Evolutionary conservation across 768 basidiomycete species (phyloP), one percentile per base, ranked within the genome.

Genomic region (Mycena kentingensis): DNA sequence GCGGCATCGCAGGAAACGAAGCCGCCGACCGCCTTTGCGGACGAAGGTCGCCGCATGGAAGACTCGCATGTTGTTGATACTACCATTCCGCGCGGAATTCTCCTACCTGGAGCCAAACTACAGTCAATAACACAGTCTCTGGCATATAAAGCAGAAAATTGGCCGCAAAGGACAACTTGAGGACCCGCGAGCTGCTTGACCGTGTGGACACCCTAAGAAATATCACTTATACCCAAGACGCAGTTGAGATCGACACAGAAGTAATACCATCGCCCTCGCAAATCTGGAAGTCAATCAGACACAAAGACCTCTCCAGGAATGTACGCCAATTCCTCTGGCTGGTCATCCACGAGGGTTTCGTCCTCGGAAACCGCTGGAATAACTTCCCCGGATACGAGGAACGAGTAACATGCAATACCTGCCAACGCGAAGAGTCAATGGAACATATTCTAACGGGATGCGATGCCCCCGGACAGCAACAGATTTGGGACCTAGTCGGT

Each of bases 1-100:
- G 36, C 2, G 55, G 52, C 0, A 32, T 36, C 13, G 5, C 4
- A 1, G 66, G 65, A 10, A 70, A 70, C 39, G 62, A 68, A 29
- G 32, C 19, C 2, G 67, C 67, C 1, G n/a, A n/a, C n/a, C n/a
- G n/a, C n/a, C 1, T 55, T 55, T 3, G 61, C 58, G 0, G 24
- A 36, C 8, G 32, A 31, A 25, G 59, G 59, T 27, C 34, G 44
- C 0, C 4, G 24, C 8, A 58, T 54, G 41, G 42, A 45, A 3
- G 12, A 3, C 27, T 24, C 29, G 16, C 53, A 54, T 22, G 19
- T 19, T 12, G 19, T 53, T n/a, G 44, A 53, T 28, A 13, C 48
- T 8, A 29, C 7, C 18, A 42, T 57, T 18, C 43, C 32, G n/a
- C 3, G 25, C 5, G 38, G 35, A n/a, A 25, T 53, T 22, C 41